A percentile compares a stretch with the other conserved stretches of the same genome.
Conservation (phyloP, 495 filamentous ascomycete species). For the Podospora pseudoanserina region DNA sequence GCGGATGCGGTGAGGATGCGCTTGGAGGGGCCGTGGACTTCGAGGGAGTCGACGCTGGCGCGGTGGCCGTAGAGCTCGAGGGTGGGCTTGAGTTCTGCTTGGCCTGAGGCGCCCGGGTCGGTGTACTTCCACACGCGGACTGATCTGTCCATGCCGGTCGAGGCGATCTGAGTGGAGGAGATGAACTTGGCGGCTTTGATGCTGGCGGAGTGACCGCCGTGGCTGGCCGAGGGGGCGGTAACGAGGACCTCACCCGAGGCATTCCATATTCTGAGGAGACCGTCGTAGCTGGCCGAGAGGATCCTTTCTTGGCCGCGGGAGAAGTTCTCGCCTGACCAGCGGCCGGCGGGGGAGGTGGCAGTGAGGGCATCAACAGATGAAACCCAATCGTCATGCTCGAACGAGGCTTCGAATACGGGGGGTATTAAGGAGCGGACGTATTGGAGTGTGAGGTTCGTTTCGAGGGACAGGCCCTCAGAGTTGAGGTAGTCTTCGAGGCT, state of each 20-base stretch:
- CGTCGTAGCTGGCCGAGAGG: conserved; percentile 87
- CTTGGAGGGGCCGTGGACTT: conserved; percentile 69
- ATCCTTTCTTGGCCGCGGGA: conserved; percentile 55
- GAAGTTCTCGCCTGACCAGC: conserved; percentile 48
- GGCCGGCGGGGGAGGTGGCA: conserved; percentile 56
- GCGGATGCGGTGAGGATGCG: conserved; percentile 77
- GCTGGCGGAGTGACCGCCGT: conserved; percentile 68
- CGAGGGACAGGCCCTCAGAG: conserved; percentile 78
- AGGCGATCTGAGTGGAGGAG: conserved; percentile 69
- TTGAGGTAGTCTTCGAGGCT: conserved; percentile 86
- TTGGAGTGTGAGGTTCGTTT: conserved; percentile 81
- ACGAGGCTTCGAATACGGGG: conserved; percentile 77
- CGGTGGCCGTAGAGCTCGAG: conserved; percentile 88
- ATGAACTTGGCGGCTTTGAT: conserved; percentile 80
- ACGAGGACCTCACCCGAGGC: conserved; percentile 73
- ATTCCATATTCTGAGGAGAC: conserved; percentile 82
- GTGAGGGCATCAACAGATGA: conserved; percentile 85
- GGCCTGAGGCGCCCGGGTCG: conserved; percentile 57
- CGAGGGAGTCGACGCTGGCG: conserved; percentile 66
- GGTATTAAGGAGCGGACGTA: conserved; percentile 90
- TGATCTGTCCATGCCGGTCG: conserved; percentile 75
- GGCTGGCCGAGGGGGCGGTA: conserved; percentile 57
- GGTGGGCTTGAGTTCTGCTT: conserved; percentile 59
- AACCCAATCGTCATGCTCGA: conserved; percentile 97
- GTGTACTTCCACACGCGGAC: conserved; percentile 85